Base-by-base conservation (phyloP, 805 yeast species). In the Saturnispora ahearnii region DNA sequence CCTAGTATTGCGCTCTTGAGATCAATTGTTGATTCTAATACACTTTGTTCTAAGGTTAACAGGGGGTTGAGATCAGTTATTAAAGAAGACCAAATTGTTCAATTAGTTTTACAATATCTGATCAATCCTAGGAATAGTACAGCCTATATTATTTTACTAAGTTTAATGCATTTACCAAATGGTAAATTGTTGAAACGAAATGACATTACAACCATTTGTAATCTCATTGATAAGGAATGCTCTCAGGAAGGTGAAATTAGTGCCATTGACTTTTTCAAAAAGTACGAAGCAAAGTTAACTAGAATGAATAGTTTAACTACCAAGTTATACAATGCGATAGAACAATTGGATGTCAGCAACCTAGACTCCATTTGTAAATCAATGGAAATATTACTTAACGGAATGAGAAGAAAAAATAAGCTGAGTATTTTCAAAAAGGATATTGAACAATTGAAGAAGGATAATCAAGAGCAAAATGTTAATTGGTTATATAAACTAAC, bases 201-300 rank as follows among this genome's bases (percentile, higher is more conserved):
- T 12, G 40, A 40, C 21, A 12, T 46, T 13, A 32, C 44, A 7
- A n/a, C 31, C 12, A 18, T 46, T 10, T 46, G 49, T 11, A 40
- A 46, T 21, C 13, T 40, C 24, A 46, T 46, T 26, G 49, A 46
- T 4, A 40, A 24, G 11, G 47, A 44, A 24, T 11, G 26, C 34
- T 9, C 24, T 1, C 5, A 9, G 18, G 30, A 40, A 22, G 38
- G 32, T 9, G 33, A 32, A 22, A 40, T 46, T 11, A 46, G 40
- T 40, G 49, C 44, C 11, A 31, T 29, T 40, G 49, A 46, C 11
- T 46, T 46, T 11, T 38, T 46, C 13, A 32, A n/a, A n/a, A 40
- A 46, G 22, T 46, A 29, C n/a, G 40, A 45, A 12, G 5, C 37
- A n/a, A 18, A 21, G 24, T 29, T 45, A 11, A 31, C 30, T 24